Evolutionary conservation across 2,329 filamentous ascomycete genomes (phyloP), one percentile per base, ranked within the genome.

Genomic region (Apiospora kogelbergensis): DNA sequence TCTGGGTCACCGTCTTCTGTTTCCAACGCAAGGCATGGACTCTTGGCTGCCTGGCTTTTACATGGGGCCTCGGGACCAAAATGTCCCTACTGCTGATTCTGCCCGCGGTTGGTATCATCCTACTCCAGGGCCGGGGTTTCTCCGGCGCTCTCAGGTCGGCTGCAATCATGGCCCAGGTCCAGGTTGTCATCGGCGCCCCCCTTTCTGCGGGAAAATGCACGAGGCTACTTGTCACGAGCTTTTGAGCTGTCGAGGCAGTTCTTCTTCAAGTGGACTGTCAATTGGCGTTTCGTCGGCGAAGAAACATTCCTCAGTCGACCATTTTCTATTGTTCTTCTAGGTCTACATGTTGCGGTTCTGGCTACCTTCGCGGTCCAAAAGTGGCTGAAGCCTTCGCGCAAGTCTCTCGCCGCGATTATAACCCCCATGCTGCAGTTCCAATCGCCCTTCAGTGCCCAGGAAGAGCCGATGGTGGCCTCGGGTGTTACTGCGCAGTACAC

Each of bases 221-320:
- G 81, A 70, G 93, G 91, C 37, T 99, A 99, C 78, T 78, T 97
- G 22, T 87, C 88, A 63, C 87, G 92, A 72, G 94, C 96, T 0
- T 99, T 99, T 78, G 94, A 99, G 82, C 86, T 99, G 69, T 94
- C 93, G 63, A 88, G 96, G 68, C 90, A 93, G 74, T 99, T 99
- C 82, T 86, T 97, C 75, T 98, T 95, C 85, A 94, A 95, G 81
- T 99, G 96, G 96, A 99, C 96, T 0, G 96, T 99, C 73, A 99
- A 99, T 80, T 99, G 96, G 96, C 90, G 95, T 67, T 98, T 98
- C 78, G 82, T 98, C n/a, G 91, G 92, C 20, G 94, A 98, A 80
- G 88, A 92, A 7, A 80, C 83, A 0, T 99, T 99, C 75, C 86
- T 97, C 63, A 87, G 85, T 73, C 87, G 83, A 70, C 78, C 82